phyloP scores from a whole-genome alignment of 768 basidiomycete genomes.

The Mycena sanguinolenta region DNA sequence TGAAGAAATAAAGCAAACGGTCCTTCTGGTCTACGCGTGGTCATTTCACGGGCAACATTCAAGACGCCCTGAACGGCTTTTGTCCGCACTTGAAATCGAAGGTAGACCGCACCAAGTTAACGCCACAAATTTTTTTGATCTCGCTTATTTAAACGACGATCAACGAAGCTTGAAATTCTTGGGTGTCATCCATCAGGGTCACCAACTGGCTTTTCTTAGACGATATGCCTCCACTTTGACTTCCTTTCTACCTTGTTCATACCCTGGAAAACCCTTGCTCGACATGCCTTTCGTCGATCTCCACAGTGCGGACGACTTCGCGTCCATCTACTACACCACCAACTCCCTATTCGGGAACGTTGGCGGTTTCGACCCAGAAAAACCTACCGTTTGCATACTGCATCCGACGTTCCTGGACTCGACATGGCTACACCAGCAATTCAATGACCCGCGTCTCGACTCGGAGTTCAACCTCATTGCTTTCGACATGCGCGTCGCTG shows the following conservation, averaged over 20 bases:
- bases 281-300: conserved; percentile 80
- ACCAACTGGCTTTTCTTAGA: background rate
- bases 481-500: conserved; percentile 78
- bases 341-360: conserved; percentile 72
- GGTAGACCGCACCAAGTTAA: background rate
- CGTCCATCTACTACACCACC: conserved; percentile 79
- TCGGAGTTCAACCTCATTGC: conserved; percentile 77
- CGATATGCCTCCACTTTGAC: conserved; percentile 3
- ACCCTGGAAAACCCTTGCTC: background rate
- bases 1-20: background rate
- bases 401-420: conserved; percentile 80
- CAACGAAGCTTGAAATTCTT: conserved; percentile 3
- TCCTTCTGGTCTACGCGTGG: background rate
- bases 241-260: conserved; percentile 3
- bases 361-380: conserved; percentile 73
- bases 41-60: background rate
- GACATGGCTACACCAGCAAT: conserved; percentile 75
- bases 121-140: background rate
- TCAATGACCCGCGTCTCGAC: conserved; percentile 74
- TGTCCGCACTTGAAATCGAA: background rate
- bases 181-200: conserved; percentile 2
- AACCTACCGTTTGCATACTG: conserved; percentile 76
- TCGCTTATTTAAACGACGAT: conserved; percentile 8
- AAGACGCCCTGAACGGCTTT: background rate
- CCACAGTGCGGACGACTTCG: conserved; percentile 72